phyloP scores from a whole-genome alignment of 2,329 filamentous ascomycete species.

The Thielaviopsis euricoi region DNA sequence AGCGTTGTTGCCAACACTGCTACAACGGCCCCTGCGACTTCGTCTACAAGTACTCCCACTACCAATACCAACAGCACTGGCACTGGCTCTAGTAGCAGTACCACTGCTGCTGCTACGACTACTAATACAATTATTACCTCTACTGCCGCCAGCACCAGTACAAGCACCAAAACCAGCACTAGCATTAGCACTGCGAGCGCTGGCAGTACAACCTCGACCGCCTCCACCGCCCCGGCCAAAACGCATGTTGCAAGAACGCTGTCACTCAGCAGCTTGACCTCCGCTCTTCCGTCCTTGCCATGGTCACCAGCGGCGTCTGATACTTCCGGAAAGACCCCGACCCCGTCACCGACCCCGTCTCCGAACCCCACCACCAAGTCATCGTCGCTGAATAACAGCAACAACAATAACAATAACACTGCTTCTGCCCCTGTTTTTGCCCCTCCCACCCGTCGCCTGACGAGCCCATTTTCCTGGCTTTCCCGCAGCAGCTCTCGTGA shows the following conservation, averaged over 20 bases:
- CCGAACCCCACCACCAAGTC: slow-evolving; percentile 21
- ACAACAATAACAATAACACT: slow-evolving; percentile 16
- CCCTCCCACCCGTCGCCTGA: slow-evolving; percentile 51
- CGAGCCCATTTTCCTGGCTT: slow-evolving; percentile 76
- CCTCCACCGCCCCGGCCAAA: slow-evolving; percentile 3
- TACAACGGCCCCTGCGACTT: neutral
- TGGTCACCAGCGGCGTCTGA: slow-evolving; percentile 44
- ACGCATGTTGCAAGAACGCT: slow-evolving; percentile 28
- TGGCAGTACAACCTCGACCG: neutral
- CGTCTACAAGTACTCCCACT: neutral
- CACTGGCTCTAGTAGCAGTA: neutral
- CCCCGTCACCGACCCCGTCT: slow-evolving; percentile 20
- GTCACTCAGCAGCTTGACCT: slow-evolving; percentile 54
- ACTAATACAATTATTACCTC: no score
- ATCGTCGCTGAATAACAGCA: slow-evolving; percentile 17
- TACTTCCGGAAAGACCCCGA: slow-evolving; percentile 29
- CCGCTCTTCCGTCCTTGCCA: slow-evolving; percentile 53
- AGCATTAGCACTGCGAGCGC: neutral
- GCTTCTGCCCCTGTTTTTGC: slow-evolving; percentile 14
- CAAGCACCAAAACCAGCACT: neutral
- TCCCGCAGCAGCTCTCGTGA: slow-evolving; percentile 35
- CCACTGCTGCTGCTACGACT: neutral
- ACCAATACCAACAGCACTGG: neutral
- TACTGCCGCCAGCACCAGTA: no score
- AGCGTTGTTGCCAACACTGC: neutral